Conservation (phyloP, 176 grass and related monocot species). For the Paspalum vaginatum region DNA sequence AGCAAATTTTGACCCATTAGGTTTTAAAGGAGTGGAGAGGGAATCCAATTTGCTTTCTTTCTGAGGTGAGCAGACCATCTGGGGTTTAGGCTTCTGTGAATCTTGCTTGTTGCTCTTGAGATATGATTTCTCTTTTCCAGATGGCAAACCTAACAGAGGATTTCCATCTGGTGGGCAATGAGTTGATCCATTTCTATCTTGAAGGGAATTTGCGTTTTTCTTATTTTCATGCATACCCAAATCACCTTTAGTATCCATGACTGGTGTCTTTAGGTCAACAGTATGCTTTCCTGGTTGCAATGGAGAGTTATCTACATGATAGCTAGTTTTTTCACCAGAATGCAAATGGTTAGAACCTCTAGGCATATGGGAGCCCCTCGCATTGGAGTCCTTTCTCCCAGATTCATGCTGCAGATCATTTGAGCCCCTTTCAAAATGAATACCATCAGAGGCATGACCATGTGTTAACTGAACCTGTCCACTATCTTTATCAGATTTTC, state of each 20-base stretch:
- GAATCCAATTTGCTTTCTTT: constrained; percentile 57
- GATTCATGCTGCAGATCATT: constrained; percentile 51
- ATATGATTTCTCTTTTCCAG: constrained; percentile 56
- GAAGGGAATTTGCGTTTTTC: constrained; percentile 42
- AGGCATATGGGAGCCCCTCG: constrained; percentile 43
- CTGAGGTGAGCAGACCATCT: constrained; percentile 48
- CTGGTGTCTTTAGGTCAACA: constrained; percentile 32
- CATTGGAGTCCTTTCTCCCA: constrained; percentile 48
- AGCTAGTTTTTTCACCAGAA: constrained; percentile 50
- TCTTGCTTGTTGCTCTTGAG: constrained; percentile 59
- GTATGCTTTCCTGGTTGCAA: constrained; percentile 41
- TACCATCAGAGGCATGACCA: constrained; percentile 33
- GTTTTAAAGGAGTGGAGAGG: constrained; percentile 49
- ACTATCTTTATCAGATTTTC: constrained; percentile 55
- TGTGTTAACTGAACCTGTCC: constrained; percentile 42
- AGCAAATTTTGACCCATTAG: constrained; percentile 56
- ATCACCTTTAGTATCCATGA: constrained; percentile 44
- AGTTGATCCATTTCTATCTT: constrained; percentile 49
- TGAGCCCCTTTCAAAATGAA: constrained; percentile 30
- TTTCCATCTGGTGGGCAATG: constrained; percentile 45
- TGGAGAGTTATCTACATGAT: constrained; percentile 38
- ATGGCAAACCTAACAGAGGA: constrained; percentile 33
- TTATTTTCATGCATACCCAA: constrained; percentile 36
- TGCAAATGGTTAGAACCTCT: constrained; percentile 48
- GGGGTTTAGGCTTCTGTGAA: constrained; percentile 40